Evolutionary conservation across 2,329 filamentous ascomycete genomes (phyloP).

Genomic region (Aspergillus japonicus): DNA sequence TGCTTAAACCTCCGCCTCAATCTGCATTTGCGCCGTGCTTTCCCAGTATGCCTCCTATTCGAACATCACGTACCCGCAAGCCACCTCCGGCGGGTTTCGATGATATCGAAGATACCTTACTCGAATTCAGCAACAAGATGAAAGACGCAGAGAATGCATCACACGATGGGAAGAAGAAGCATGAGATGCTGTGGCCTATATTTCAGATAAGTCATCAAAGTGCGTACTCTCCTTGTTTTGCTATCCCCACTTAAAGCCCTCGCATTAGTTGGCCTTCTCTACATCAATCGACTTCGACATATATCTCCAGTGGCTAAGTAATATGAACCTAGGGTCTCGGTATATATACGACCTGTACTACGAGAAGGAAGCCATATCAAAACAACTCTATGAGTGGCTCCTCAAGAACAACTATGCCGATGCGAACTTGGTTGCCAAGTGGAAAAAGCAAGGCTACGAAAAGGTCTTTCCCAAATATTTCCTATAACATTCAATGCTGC

Average conservation of each 20-base stretch:
- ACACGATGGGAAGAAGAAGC: constrained; percentile 74
- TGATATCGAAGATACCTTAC: constrained; percentile 66
- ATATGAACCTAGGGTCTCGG: constrained; percentile 55
- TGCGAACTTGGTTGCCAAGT: constrained; percentile 93
- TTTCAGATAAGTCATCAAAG: constrained; percentile 96
- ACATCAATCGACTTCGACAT: not conserved
- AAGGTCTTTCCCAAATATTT: constrained; percentile 59
- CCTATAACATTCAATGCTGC: not conserved
- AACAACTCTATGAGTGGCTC: constrained; percentile 89
- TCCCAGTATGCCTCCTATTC: constrained; percentile 59
- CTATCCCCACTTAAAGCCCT: not conserved
- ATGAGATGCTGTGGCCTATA: constrained; percentile 94
- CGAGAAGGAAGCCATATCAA: constrained; percentile 92
- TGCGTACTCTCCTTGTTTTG: constrained; percentile 39
- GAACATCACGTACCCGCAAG: constrained; percentile 60
- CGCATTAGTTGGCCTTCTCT: not conserved
- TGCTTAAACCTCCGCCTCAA: not conserved
- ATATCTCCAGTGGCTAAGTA: not conserved
- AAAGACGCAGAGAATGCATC: constrained; percentile 85
- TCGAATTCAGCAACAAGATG: constrained; percentile 68
- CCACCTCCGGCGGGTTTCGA: constrained; percentile 66
- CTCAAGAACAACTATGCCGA: constrained; percentile 97
- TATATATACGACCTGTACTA: constrained; percentile 99
- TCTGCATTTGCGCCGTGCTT: not conserved
- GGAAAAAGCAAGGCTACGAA: constrained; percentile 99